Percentiles rank a stretch among this genome's conserved stretches.
Evolutionary conservation across 1,284 basidiomycete species (phyloP).

Genomic region (Agaricales sp.): DNA sequence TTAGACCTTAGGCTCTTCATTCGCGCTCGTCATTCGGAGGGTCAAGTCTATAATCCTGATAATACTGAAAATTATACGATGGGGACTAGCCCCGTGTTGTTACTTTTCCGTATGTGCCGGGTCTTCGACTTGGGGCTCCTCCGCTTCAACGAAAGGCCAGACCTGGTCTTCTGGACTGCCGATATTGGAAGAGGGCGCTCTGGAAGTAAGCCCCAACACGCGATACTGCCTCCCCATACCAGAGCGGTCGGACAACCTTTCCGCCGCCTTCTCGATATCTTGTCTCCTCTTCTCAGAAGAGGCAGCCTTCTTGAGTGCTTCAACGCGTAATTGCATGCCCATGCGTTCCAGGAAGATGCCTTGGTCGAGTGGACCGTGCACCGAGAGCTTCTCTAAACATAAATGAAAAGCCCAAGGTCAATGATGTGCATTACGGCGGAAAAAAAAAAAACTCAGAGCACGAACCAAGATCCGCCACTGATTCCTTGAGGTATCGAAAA

Average conservation of each 20-base stretch:
- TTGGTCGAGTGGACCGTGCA: slow-evolving; percentile 63
- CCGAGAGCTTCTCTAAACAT: slow-evolving; percentile 28
- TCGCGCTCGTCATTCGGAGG: too few species aligned
- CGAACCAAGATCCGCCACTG: slow-evolving; percentile 56
- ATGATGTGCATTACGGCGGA: slow-evolving; percentile 1
- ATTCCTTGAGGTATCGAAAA: slow-evolving; percentile 81
- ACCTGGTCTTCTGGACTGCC: slow-evolving; percentile 14
- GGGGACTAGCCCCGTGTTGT: background rate
- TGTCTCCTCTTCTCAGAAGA: slow-evolving; percentile 31
- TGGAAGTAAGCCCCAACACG: slow-evolving; percentile 40
- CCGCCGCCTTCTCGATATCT: slow-evolving; percentile 38
- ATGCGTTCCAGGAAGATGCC: slow-evolving; percentile 59
- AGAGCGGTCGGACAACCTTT: slow-evolving; percentile 45
- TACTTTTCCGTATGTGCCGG: background rate
- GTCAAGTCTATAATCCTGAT: too few species aligned
- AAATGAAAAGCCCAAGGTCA: slow-evolving; percentile 18
- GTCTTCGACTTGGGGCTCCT: background rate
- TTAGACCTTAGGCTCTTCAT: too few species aligned
- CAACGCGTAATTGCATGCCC: slow-evolving; percentile 56
- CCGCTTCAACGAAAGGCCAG: slow-evolving; percentile 22
- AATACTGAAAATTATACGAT: too few species aligned
- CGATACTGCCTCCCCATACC: slow-evolving; percentile 65
- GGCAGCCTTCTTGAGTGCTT: slow-evolving; percentile 34
- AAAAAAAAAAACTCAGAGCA: slow-evolving; percentile 4
- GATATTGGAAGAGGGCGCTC: slow-evolving; percentile 5